A percentile compares a stretch with the other conserved stretches of the same genome.
Conservation (phyloP, 768 basidiomycete species). For the Kwoniella heveanensis region DNA sequence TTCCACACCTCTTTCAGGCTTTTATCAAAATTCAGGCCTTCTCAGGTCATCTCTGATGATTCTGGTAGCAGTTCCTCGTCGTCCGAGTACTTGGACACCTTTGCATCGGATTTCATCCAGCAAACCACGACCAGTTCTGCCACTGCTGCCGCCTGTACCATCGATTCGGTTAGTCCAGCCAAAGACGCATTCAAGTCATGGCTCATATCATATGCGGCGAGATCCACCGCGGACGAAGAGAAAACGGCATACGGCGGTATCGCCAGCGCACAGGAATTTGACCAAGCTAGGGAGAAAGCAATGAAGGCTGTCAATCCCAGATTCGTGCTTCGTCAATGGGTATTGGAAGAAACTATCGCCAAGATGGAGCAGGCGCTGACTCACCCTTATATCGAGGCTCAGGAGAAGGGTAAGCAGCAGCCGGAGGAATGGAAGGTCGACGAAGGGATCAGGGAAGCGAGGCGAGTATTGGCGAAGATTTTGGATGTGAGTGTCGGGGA, state of each 20-base stretch:
- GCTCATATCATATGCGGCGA: constrained; percentile 66
- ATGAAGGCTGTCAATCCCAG: constrained; percentile 75
- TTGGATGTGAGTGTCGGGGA: constrained; percentile 67
- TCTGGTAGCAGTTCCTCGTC: no score
- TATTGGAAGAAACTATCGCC: constrained; percentile 87
- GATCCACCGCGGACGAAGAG: constrained; percentile 60
- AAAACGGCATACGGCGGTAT: constrained; percentile 58
- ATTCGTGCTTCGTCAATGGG: constrained; percentile 92
- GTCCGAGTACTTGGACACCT: constrained; percentile 57
- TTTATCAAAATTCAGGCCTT: constrained; percentile 67
- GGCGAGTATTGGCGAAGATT: constrained; percentile 73
- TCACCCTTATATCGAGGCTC: constrained; percentile 8
- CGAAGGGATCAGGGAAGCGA: constrained; percentile 64
- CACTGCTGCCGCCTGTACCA: no score
- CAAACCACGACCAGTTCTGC: constrained; percentile 61
- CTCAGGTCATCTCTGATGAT: constrained; percentile 15
- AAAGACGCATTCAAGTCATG: constrained; percentile 65
- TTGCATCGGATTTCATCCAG: constrained; percentile 33
- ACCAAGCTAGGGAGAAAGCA: constrained; percentile 23
- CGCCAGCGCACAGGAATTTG: constrained; percentile 24
- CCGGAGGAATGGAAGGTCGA: constrained; percentile 19
- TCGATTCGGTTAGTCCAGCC: constrained; percentile 55
- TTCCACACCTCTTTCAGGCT: constrained; percentile 82
- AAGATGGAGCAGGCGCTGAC: constrained; percentile 62
- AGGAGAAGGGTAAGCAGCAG: constrained; percentile 11